These are phyloP conservation scores for Gamsiella multidivaricata DNA, from an alignment of 192 early-diverging fungal species.

Conservation along the genomic window DNA sequence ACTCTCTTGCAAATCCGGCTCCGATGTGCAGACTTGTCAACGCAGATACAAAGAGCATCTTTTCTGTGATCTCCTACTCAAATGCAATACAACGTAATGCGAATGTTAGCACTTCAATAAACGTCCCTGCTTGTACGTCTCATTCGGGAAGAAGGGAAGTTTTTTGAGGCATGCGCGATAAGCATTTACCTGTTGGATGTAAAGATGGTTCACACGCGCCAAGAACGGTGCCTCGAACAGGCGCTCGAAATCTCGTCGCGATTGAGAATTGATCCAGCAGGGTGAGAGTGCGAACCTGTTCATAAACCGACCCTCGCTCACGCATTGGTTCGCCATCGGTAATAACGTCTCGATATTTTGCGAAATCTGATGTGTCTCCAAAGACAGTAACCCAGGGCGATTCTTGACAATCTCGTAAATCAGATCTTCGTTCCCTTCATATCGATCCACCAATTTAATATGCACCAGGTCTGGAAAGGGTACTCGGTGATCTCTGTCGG, in stretches of 20 bases:
- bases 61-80: slow-evolving; percentile 14
- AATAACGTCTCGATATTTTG: slow-evolving; percentile 21
- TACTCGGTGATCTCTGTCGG: background rate
- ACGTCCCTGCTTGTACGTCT: too few species aligned
- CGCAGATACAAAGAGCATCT: slow-evolving; percentile 8
- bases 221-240: slow-evolving; percentile 16
- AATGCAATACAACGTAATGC: background rate
- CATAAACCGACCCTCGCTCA: slow-evolving; percentile 3
- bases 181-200: slow-evolving; percentile 40
- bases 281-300: slow-evolving; percentile 9
- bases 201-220: slow-evolving; percentile 15
- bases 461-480: slow-evolving; percentile 16
- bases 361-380: slow-evolving; percentile 21
- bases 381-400: slow-evolving; percentile 3
- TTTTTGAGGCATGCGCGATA: background rate
- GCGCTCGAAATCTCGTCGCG: slow-evolving; percentile 4
- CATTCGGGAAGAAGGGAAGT: too few species aligned
- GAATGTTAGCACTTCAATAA: too few species aligned
- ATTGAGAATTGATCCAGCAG: slow-evolving; percentile 1
- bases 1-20: slow-evolving; percentile 2
- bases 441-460: slow-evolving; percentile 18
- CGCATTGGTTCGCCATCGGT: slow-evolving; percentile 1
- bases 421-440: slow-evolving; percentile 22
- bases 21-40: slow-evolving; percentile 39
- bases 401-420: slow-evolving; percentile 17